Percentiles rank a stretch among this genome's conserved stretches.
Evolutionary conservation across 169 alveolate species (phyloP).

Genomic region (Cryptosporidium ubiquitum): DNA sequence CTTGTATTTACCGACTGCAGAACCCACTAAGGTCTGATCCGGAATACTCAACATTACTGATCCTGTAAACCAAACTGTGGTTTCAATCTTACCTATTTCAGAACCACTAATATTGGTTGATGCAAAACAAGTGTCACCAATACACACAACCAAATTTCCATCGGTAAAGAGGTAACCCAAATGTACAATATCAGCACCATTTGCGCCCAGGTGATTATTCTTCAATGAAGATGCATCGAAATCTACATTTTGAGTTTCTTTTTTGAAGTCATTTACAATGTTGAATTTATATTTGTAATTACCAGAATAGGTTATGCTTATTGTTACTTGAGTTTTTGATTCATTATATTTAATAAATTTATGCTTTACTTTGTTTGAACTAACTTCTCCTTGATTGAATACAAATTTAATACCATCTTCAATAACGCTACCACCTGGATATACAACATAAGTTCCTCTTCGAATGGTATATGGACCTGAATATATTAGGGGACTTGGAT

Average conservation of each 20-base stretch:
- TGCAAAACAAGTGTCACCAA: conserved; percentile 24
- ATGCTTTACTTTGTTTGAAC: background rate
- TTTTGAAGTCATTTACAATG: background rate
- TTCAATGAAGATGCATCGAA: background rate
- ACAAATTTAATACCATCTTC: conserved; percentile 46
- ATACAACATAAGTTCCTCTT: background rate
- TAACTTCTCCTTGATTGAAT: background rate
- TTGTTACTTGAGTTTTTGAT: background rate
- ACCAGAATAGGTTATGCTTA: background rate
- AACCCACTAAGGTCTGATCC: conserved; percentile 14
- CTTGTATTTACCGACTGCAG: conserved; percentile 44
- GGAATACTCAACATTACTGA: background rate
- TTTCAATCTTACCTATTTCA: background rate
- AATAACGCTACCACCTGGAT: conserved; percentile 12
- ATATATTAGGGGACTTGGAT: background rate
- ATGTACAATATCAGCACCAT: background rate
- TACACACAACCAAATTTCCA: conserved; percentile 28
- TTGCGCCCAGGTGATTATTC: background rate
- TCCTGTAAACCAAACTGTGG: conserved; percentile 33
- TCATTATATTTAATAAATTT: background rate
- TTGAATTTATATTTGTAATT: background rate
- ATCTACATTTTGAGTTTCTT: background rate
- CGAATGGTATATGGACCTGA: conserved; percentile 4
- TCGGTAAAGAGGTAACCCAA: conserved; percentile 18
- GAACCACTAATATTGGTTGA: background rate